These are phyloP conservation scores for Gaertneriomyces sp. DNA, from an alignment of 192 early-diverging fungal species.

Conservation along the genomic window DNA sequence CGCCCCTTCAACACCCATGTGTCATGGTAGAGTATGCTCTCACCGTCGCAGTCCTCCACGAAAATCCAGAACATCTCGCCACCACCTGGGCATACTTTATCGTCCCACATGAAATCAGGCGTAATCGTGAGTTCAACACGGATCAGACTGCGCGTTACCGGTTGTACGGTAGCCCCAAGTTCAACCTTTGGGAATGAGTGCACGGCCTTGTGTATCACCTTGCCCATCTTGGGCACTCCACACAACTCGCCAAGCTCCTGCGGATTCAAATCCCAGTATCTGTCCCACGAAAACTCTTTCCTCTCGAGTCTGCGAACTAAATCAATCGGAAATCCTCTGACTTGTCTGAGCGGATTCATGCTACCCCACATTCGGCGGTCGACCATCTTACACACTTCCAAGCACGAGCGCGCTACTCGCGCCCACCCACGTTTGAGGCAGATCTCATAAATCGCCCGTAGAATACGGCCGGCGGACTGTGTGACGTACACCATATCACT, in stretches of 20 bases:
- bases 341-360: slow-evolving; percentile 95
- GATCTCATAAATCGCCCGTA: slow-evolving; percentile 97
- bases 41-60: slow-evolving; percentile 92
- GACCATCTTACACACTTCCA: slow-evolving; percentile 97
- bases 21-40: slow-evolving; percentile 85
- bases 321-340: slow-evolving; percentile 71
- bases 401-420: slow-evolving; percentile 77
- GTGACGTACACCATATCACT: slow-evolving; percentile 99
- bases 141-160: slow-evolving; percentile 85
- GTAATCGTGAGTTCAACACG: slow-evolving; percentile 88
- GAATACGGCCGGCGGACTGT: slow-evolving; percentile 87
- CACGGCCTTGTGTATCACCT: slow-evolving; percentile 81
- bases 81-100: slow-evolving; percentile 71
- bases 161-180: slow-evolving; percentile 84
- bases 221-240: slow-evolving; percentile 81
- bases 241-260: slow-evolving; percentile 91
- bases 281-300: slow-evolving; percentile 91
- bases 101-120: slow-evolving; percentile 93
- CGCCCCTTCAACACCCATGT: slow-evolving; percentile 83
- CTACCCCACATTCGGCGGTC: slow-evolving; percentile 92
- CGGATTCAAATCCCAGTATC: slow-evolving; percentile 89
- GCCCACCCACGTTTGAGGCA: slow-evolving; percentile 92
- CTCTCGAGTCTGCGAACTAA: slow-evolving; percentile 84
- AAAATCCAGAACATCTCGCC: slow-evolving; percentile 92
- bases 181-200: slow-evolving; percentile 95